Percentiles rank a stretch among this genome's conserved stretches.
phyloP scores from a whole-genome alignment of 192 early-diverging fungal genomes.

The Chytriomyces sp. region DNA sequence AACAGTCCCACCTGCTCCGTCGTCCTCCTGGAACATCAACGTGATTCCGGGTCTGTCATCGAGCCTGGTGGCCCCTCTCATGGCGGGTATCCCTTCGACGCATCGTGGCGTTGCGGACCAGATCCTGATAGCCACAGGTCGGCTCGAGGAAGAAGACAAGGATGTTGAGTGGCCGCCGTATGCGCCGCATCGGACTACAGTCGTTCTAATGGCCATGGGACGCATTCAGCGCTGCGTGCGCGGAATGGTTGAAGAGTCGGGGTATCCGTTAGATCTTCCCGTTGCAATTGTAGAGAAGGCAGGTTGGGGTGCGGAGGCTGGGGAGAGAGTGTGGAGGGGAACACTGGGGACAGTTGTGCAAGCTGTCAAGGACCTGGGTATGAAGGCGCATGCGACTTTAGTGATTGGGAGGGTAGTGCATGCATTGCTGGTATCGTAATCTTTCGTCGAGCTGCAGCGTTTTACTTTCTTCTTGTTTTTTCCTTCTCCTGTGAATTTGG shows the following conservation, averaged over 20 bases:
- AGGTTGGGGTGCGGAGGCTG: constrained; percentile 50
- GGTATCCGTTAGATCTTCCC: constrained; percentile 68
- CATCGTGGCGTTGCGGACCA: constrained; percentile 83
- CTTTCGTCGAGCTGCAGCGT: no score
- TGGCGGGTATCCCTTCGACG: constrained; percentile 80
- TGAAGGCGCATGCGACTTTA: constrained; percentile 75
- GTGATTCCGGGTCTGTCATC: constrained; percentile 81
- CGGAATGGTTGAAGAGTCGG: constrained; percentile 49
- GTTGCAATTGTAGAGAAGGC: constrained; percentile 80
- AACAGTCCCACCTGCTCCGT: no score
- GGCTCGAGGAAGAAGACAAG: constrained; percentile 63
- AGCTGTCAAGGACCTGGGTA: constrained; percentile 63
- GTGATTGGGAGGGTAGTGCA: constrained; percentile 70
- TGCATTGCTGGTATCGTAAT: no score
- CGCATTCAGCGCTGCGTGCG: constrained; percentile 61
- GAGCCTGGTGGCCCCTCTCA: constrained; percentile 72
- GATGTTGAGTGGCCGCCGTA: constrained; percentile 71
- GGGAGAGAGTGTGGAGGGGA: constrained; percentile 21
- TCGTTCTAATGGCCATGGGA: constrained; percentile 84
- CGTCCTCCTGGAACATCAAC: constrained; percentile 37
- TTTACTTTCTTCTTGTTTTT: no score
- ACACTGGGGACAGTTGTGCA: constrained; percentile 18
- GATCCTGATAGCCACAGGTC: constrained; percentile 78
- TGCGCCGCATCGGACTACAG: constrained; percentile 65
- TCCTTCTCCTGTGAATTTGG: no score